Evolutionary conservation across 345 rosid genomes (phyloP), one percentile per base, ranked within the genome.

Genomic region (Fremontodendron californicum): DNA sequence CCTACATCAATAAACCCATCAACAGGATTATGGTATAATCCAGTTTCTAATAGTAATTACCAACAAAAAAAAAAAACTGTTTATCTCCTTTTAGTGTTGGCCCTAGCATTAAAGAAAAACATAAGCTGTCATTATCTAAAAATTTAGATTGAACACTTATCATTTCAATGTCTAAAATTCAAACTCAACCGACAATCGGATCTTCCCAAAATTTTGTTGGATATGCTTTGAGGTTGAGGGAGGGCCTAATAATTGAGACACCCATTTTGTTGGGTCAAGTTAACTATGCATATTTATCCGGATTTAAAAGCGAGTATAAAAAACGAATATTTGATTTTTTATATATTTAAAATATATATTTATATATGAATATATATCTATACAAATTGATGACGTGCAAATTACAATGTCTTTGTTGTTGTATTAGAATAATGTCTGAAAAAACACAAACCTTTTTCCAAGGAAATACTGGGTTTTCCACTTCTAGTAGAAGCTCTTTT

Each of bases 221-320:
- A 42, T 23, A 60, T 27, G 39, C 33, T 57, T 69, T 29, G 55
- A 67, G 11, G 33, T 12, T 39, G 45, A 54, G 57, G 31, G 40
- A 5, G 7, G 67, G 16, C 39, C 55, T 72, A 73, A 61, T 67
- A 81, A 74, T 78, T 76, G 84, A 61, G 40, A 75, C 61, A 16
- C 64, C 45, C 46, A 31, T 75, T 75, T 40, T 75, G 23, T 48
- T 46, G 62, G 39, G n/a, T 45, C 27, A 33, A 42, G 61, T 70
- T n/a, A 46, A n/a, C 19, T 27, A 43, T 29, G 2, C 3, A 33
- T 33, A 33, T 33, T 33, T 33, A 33, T 33, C 3, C 3, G 3
- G 35, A 1, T 33, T 33, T 33, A 33, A 1, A 33, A 3, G 3
- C 35, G 35, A 33, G 3, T 3, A 33, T 33, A 33, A 3, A 33